A percentile compares a stretch with the other conserved stretches of the same genome.
These are phyloP conservation scores for Odontarrhena argentea DNA, from an alignment of 345 rosid species.

Conservation along the genomic window DNA sequence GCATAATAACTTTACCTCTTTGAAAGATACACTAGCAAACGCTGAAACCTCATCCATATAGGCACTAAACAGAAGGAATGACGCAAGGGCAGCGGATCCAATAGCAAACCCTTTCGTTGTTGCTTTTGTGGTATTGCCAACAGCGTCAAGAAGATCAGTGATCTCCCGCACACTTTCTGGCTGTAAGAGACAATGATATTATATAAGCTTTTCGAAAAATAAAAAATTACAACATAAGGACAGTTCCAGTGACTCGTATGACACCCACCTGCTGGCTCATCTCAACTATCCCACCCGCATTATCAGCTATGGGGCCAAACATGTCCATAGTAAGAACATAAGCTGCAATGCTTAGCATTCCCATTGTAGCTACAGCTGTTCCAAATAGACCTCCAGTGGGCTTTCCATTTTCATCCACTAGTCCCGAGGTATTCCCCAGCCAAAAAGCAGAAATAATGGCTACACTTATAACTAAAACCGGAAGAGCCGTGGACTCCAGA, in stretches of 20 bases:
- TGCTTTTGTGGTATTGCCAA: constrained; percentile 98
- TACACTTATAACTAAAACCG: constrained; percentile 86
- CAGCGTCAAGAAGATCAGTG: constrained; percentile 98
- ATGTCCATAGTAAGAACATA: constrained; percentile 99
- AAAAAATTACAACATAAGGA: background rate
- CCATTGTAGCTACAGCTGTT: constrained; percentile 99
- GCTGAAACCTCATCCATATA: constrained; percentile 98
- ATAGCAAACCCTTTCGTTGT: constrained; percentile 99
- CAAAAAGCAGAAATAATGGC: constrained; percentile 86
- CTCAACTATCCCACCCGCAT: constrained; percentile 99
- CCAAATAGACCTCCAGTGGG: constrained; percentile 98
- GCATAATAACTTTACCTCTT: constrained; percentile 54
- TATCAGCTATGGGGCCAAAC: constrained; percentile 99
- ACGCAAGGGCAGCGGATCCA: constrained; percentile 99
- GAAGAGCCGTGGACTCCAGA: constrained; percentile 95
- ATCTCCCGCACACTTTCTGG: constrained; percentile 98
- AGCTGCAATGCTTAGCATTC: constrained; percentile 99
- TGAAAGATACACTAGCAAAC: constrained; percentile 75
- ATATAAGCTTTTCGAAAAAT: background rate
- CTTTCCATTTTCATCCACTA: constrained; percentile 80
- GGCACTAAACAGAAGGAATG: constrained; percentile 99
- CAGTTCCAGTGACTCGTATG: background rate
- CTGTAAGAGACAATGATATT: constrained; percentile 43
- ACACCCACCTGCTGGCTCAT: constrained; percentile 96
- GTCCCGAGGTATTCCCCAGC: constrained; percentile 93